phyloP scores from a whole-genome alignment of 768 basidiomycete species.

The Leccinellum albellum region DNA sequence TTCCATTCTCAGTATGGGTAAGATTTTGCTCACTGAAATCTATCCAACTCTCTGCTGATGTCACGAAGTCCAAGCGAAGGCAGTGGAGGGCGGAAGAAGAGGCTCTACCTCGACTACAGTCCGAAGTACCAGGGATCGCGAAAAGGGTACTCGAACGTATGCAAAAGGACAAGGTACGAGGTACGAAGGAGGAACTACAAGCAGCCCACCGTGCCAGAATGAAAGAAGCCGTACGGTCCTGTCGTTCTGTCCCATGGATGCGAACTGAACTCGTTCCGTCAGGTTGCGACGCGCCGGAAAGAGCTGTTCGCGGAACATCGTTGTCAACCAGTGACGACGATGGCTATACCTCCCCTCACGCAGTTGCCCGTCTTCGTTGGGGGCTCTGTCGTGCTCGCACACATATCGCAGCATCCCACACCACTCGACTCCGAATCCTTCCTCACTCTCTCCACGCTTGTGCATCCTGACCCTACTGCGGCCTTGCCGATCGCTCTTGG shows the following conservation, averaged over 20 bases:
- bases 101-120: conserved; percentile 54
- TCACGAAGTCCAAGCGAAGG: conserved; percentile 53
- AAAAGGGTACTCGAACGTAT: conserved; percentile 42
- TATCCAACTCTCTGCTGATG: conserved; percentile 12
- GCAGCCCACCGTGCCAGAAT: conserved; percentile 46
- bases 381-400: conserved; percentile 55
- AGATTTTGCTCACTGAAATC: background rate
- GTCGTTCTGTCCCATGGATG: background rate
- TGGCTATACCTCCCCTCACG: conserved; percentile 55
- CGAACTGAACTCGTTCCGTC: conserved; percentile 4
- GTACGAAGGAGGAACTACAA: conserved; percentile 50
- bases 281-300: conserved; percentile 55
- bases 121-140: conserved; percentile 40
- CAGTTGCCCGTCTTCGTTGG: conserved; percentile 74
- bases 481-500: conserved; percentile 69
- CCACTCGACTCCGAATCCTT: conserved; percentile 78
- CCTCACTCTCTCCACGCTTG: conserved; percentile 64
- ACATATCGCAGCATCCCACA: conserved; percentile 52
- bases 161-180: conserved; percentile 52
- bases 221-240: conserved; percentile 40
- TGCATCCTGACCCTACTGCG: conserved; percentile 68
- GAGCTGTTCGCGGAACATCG: conserved; percentile 57
- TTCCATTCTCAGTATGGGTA: conserved; percentile 80
- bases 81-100: conserved; percentile 58
- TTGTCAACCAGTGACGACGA: conserved; percentile 56